phyloP scores from a whole-genome alignment of 352 stramenopile genomes.

The Globisporangium nodosum region DNA sequence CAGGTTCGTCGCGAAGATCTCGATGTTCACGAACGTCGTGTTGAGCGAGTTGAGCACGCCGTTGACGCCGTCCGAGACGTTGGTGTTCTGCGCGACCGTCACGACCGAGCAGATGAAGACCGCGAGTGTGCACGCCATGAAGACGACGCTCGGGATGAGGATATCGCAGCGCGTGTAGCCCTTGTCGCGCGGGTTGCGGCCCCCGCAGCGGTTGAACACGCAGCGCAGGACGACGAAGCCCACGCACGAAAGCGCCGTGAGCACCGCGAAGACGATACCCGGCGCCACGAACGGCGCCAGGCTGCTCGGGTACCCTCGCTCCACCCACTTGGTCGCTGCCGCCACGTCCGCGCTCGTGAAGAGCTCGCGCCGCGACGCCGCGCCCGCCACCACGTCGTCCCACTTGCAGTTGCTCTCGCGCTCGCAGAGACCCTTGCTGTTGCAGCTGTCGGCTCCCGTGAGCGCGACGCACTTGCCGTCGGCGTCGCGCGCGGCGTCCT shows the following conservation, averaged over 20 bases:
- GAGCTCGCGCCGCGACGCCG: slow-evolving; percentile 35
- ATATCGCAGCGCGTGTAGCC: slow-evolving; percentile 80
- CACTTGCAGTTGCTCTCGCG: slow-evolving; percentile 79
- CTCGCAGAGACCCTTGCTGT: slow-evolving; percentile 54
- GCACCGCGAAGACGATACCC: slow-evolving; percentile 65
- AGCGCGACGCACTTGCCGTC: slow-evolving; percentile 51
- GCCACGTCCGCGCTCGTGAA: slow-evolving; percentile 54
- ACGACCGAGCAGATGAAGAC: slow-evolving; percentile 81
- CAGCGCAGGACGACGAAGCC: slow-evolving; percentile 66
- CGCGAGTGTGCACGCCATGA: slow-evolving; percentile 56
- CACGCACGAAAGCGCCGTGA: slow-evolving; percentile 49
- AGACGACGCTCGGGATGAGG: slow-evolving; percentile 54
- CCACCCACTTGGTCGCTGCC: slow-evolving; percentile 59
- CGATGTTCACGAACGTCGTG: slow-evolving; percentile 66
- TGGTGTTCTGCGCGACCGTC: slow-evolving; percentile 71
- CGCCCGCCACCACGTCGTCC: slow-evolving; percentile 46
- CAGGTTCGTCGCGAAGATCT: slow-evolving; percentile 68
- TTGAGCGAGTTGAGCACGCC: slow-evolving; percentile 64
- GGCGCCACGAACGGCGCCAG: slow-evolving; percentile 65
- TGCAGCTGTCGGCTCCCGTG: slow-evolving; percentile 43
- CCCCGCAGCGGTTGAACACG: slow-evolving; percentile 77
- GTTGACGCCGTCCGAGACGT: slow-evolving; percentile 64
- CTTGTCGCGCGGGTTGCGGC: slow-evolving; percentile 64
- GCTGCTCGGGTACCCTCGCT: slow-evolving; percentile 55
- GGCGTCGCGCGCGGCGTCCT: slow-evolving; percentile 41